Conservation (phyloP, 2,329 filamentous ascomycete species). For the Aspergillus fumigatiaffinis region DNA sequence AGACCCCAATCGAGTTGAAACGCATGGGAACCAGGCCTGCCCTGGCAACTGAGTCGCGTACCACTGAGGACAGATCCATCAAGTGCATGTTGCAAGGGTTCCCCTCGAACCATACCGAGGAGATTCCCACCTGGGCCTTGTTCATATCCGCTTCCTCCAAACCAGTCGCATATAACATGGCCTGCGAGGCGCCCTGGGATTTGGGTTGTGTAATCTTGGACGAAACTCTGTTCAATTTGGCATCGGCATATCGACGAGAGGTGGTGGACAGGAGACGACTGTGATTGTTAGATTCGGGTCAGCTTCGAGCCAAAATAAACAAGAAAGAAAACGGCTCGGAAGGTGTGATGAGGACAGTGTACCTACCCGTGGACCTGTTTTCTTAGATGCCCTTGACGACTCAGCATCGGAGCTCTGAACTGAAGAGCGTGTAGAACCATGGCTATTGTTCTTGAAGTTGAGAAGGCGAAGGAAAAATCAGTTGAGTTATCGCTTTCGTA, state of each 20-base stretch:
- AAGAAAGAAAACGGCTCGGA: not conserved
- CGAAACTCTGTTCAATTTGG: slow-evolving; percentile 78
- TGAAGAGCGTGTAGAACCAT: not conserved
- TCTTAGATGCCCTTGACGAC: not conserved
- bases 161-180: slow-evolving; percentile 97
- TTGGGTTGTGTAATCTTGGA: slow-evolving; percentile 89
- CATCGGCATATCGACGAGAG: slow-evolving; percentile 41
- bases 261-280: slow-evolving; percentile 42
- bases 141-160: slow-evolving; percentile 81
- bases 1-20: slow-evolving; percentile 98
- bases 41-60: slow-evolving; percentile 67
- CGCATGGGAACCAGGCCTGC: slow-evolving; percentile 87
- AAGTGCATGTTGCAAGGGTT: slow-evolving; percentile 99
- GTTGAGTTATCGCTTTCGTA: not conserved
- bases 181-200: slow-evolving; percentile 95
- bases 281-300: not conserved
- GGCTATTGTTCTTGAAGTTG: not conserved
- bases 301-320: no score
- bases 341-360: not conserved
- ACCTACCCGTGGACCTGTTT: not conserved
- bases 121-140: slow-evolving; percentile 97
- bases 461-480: not conserved
- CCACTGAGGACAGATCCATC: slow-evolving; percentile 76
- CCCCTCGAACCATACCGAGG: slow-evolving; percentile 95
- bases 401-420: not conserved